Evolutionary conservation across 768 basidiomycete species (phyloP).

Genomic region (Auriscalpium vulgare): DNA sequence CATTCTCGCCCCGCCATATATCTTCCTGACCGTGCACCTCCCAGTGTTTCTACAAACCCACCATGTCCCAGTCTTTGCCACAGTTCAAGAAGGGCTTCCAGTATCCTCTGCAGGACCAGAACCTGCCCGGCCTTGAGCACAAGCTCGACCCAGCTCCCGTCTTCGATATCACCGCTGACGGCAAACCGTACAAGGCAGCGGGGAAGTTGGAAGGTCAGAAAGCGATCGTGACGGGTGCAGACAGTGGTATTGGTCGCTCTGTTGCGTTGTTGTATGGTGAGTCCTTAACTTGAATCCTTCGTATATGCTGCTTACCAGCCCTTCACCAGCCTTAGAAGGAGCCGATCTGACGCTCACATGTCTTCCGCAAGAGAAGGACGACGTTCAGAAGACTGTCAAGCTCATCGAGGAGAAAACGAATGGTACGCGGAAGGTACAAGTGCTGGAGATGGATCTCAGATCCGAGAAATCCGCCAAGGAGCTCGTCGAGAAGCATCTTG

Average conservation of each 20-base stretch:
- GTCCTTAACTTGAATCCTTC: background rate
- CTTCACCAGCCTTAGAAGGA: conserved; percentile 26
- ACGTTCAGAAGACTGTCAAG: conserved; percentile 29
- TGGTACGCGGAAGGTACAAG: conserved; percentile 28
- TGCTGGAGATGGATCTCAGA: conserved; percentile 30
- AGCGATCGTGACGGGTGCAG: conserved; percentile 42
- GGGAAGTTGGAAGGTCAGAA: conserved; percentile 41
- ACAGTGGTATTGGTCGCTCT: conserved; percentile 40
- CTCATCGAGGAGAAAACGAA: conserved; percentile 32
- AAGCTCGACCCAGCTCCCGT: conserved; percentile 27
- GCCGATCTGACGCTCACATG: conserved; percentile 26
- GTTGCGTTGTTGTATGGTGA: conserved; percentile 33
- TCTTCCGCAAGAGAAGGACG: conserved; percentile 29
- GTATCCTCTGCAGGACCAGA: conserved; percentile 24
- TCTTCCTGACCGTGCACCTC: background rate
- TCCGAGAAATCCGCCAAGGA: conserved; percentile 30
- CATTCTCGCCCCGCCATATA: background rate
- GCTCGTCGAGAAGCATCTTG: conserved; percentile 32
- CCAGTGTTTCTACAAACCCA: background rate
- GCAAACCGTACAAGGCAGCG: conserved; percentile 34
- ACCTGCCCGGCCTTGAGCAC: conserved; percentile 24
- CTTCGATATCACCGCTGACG: conserved; percentile 37
- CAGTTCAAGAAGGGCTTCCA: conserved; percentile 26
- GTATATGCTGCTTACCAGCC: background rate
- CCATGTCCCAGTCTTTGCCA: conserved; percentile 8